phyloP scores from a whole-genome alignment of 148 eudicot species.

The Rheum nobile region DNA sequence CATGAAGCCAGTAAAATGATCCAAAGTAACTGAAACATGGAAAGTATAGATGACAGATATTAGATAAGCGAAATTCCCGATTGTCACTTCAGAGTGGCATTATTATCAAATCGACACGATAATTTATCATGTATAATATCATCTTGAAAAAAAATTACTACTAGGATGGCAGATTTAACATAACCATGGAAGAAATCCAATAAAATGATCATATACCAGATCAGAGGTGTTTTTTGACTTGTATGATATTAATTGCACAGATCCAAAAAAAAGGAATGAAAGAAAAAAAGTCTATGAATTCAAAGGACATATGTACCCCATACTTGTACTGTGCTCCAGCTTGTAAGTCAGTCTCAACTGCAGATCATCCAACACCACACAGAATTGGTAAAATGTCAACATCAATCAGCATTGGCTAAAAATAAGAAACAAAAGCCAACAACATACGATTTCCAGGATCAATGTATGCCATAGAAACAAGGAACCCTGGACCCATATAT shows the following conservation, averaged over 20 bases:
- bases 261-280: background rate
- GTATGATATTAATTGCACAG: background rate
- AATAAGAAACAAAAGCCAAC: constrained; percentile 1
- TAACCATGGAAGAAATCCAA: background rate
- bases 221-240: too few relatives aligned
- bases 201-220: background rate
- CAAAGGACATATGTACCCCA: constrained; percentile 40
- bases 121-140: too few relatives aligned
- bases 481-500: constrained; percentile 95
- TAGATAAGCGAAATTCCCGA: too few relatives aligned
- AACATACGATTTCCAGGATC: constrained; percentile 98
- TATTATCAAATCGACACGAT: too few relatives aligned
- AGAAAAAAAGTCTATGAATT: background rate
- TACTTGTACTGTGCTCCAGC: constrained; percentile 87
- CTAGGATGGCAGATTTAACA: background rate
- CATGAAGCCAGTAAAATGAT: constrained; percentile 86
- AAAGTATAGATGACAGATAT: background rate
- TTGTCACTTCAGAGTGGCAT: background rate
- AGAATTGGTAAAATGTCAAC: constrained; percentile 7
- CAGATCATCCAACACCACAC: constrained; percentile 13
- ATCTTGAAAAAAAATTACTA: too few relatives aligned
- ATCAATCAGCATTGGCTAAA: background rate
- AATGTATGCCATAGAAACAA: constrained; percentile 90
- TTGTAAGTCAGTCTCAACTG: constrained; percentile 96
- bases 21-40: constrained; percentile 61